A percentile compares a stretch with the other conserved stretches of the same genome.
Conservation (phyloP, 1,284 basidiomycete species). For the Cryptococcus sp. region DNA sequence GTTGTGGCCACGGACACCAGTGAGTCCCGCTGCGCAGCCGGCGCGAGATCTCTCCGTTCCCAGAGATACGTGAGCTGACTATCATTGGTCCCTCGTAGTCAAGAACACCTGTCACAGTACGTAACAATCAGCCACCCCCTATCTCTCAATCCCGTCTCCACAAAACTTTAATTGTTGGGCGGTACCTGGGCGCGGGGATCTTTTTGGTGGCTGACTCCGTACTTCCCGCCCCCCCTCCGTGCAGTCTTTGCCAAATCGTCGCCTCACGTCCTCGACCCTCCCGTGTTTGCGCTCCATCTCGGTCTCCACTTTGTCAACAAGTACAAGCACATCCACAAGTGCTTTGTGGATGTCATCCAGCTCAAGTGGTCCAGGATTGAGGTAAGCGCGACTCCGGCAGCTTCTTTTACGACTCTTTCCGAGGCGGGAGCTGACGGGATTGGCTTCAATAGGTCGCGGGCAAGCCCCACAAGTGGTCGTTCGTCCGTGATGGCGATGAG, state of each 20-base stretch:
- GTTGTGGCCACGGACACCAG: slow-evolving; percentile 85
- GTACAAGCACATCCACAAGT: slow-evolving; percentile 74
- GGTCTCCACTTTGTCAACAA: slow-evolving; percentile 78
- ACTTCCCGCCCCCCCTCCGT: too few species aligned
- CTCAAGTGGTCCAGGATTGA: slow-evolving; percentile 82
- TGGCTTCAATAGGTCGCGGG: slow-evolving; percentile 39
- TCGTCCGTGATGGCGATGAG: slow-evolving; percentile 85
- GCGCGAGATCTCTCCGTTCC: background rate
- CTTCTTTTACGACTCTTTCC: background rate
- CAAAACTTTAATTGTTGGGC: slow-evolving; percentile 1
- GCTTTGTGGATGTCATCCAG: slow-evolving; percentile 71
- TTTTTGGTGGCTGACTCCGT: too few species aligned
- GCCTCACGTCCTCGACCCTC: slow-evolving; percentile 74
- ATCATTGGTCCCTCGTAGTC: slow-evolving; percentile 53
- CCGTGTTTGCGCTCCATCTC: slow-evolving; percentile 82
- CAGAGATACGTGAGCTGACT: slow-evolving; percentile 4
- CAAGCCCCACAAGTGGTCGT: slow-evolving; percentile 71
- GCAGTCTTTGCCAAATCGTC: slow-evolving; percentile 81
- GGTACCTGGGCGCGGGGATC: background rate
- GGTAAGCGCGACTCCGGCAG: slow-evolving; percentile 43
- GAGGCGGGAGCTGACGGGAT: background rate
- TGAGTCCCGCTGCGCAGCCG: slow-evolving; percentile 47
- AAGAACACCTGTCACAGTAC: slow-evolving; percentile 90
- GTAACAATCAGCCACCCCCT: slow-evolving; percentile 33
- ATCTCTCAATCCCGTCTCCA: slow-evolving; percentile 7